Conservation (phyloP, 805 yeast genomes). For the Saturnispora ahearnii region DNA sequence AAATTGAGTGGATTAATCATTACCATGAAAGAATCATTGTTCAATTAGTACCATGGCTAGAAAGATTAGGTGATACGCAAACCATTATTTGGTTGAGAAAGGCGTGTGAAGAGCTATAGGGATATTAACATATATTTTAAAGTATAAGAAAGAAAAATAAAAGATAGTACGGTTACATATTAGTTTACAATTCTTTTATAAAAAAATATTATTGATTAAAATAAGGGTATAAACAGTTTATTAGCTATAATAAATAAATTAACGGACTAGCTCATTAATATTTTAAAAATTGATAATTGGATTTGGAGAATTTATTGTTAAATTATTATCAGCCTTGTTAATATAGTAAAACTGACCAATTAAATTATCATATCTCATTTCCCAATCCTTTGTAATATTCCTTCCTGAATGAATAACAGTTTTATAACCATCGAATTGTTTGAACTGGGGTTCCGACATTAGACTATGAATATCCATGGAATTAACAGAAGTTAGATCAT, state of each 20-base stretch:
- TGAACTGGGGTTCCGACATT: constrained; percentile 3
- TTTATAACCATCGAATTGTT: not conserved
- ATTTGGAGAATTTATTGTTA: constrained; percentile 37
- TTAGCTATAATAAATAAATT: not conserved
- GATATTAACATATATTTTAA: no score
- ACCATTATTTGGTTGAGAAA: constrained; percentile 63
- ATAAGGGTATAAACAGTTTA: not conserved
- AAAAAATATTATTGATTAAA: no score
- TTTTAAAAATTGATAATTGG: constrained; percentile 27
- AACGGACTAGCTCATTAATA: not conserved
- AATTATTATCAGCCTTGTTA: constrained; percentile 26
- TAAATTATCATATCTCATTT: constrained; percentile 29
- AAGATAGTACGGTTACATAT: no score
- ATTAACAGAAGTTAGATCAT: not conserved
- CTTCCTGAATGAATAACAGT: constrained; percentile 5
- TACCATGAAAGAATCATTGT: constrained; percentile 55
- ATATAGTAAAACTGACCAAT: constrained; percentile 35
- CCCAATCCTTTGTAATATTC: constrained; percentile 25
- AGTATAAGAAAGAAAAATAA: no score
- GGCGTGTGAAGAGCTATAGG: constrained; percentile 38
- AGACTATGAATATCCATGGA: not conserved
- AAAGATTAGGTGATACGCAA: constrained; percentile 44
- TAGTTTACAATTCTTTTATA: no score
- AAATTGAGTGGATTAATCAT: constrained; percentile 56
- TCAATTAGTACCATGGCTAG: constrained; percentile 40